phyloP scores from a whole-genome alignment of 306 rosid genomes.

The Calophaca sinica region DNA sequence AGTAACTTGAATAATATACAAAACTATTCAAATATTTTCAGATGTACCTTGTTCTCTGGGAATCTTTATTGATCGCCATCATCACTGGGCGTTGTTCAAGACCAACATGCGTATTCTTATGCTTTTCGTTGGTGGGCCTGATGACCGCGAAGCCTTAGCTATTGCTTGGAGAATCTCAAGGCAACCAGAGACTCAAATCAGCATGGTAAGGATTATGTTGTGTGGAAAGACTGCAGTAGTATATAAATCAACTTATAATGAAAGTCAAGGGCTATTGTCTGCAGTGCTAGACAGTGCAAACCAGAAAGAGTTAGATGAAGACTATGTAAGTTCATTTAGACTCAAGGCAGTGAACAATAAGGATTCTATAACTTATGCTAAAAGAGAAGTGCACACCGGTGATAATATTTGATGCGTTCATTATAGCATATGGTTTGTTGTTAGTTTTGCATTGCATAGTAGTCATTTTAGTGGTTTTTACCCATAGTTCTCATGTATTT shows the following conservation, averaged over 20 bases:
- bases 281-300: background rate
- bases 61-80: constrained; percentile 49
- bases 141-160: constrained; percentile 69
- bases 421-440: too few species aligned
- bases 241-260: background rate
- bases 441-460: too few species aligned
- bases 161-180: constrained; percentile 64
- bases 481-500: too few species aligned
- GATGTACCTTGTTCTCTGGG: too few species aligned
- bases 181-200: constrained; percentile 44
- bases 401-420: too few species aligned
- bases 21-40: too few species aligned
- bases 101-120: background rate
- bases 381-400: constrained; percentile 38
- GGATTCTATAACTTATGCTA: constrained; percentile 27
- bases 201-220: constrained; percentile 52
- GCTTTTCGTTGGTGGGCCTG: constrained; percentile 57
- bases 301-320: constrained; percentile 50
- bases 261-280: background rate
- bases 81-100: background rate
- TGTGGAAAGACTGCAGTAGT: constrained; percentile 11
- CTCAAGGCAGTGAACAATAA: constrained; percentile 29
- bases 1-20: too few species aligned
- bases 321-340: constrained; percentile 48
- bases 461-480: too few species aligned